Evolutionary conservation across 1,284 basidiomycete genomes (phyloP), one percentile per base, ranked within the genome.

Genomic region (Moniliophthora roreri): DNA sequence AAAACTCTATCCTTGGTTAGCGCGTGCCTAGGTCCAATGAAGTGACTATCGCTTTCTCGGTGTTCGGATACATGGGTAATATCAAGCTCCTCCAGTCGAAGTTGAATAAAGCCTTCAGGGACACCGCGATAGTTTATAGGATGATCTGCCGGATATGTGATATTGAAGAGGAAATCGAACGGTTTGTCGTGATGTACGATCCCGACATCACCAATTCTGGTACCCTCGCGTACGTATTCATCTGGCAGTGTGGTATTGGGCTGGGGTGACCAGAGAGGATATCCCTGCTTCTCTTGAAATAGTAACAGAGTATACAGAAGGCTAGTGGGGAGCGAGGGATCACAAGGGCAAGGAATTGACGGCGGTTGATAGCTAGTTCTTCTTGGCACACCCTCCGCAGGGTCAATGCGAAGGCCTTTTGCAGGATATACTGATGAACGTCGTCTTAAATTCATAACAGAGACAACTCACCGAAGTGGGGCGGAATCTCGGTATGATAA

Each of bases 121-220:
- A 64, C 54, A 13, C 54, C 35, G 15, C 47, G 42, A 11, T 38
- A 41, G 46, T 66, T 65, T 24, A 63, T 52, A 0, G 60, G 54
- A 37, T 64, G 36, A 13, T 60, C 51, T 3, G 32, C 55, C 10
- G 65, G 54, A 2, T 63, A 46, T 35, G 62, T 66, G 9, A 73
- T 59, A 50, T 70, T 73, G 61, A 73, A 71, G n/a, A 74, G 62
- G 28, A 67, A 63, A 46, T 67, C 62, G 24, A 73, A 73, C 13
- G 53, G 56, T 16, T 70, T 70, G 46, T 64, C 58, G 13, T 54
- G 59, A 6, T 62, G 64, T n/a, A 63, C 55, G 28, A 69, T 62
- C 3, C 64, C 64, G 23, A 71, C 66, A 52, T 69, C 64, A 5
- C 68, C 64, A 11, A 69, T 65, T n/a, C 51, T 57, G 23, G 69